phyloP scores from a whole-genome alignment of 2,329 filamentous ascomycete genomes.

The Rhynchosporium agropyri region DNA sequence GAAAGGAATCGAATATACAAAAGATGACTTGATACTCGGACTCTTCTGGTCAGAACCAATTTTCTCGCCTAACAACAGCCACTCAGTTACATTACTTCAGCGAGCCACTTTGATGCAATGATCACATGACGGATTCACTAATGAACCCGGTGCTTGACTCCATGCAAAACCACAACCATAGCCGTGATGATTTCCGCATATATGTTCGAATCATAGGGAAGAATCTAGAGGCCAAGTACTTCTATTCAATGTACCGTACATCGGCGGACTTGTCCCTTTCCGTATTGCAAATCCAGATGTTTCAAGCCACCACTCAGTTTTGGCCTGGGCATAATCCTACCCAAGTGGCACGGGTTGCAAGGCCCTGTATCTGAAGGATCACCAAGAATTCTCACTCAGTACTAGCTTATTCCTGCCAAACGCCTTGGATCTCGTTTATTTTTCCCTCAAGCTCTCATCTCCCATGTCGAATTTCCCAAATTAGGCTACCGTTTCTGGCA shows the following conservation, averaged over 20 bases:
- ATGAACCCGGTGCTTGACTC: neutral
- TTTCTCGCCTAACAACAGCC: slow-evolving; percentile 4
- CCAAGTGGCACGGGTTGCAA: neutral
- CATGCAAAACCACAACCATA: no score
- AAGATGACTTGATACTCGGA: neutral
- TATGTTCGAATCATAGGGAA: no score
- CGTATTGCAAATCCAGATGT: no score
- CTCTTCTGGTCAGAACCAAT: slow-evolving; percentile 7
- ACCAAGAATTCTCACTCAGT: neutral
- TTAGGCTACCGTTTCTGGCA: slow-evolving; percentile 4
- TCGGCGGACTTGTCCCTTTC: no score
- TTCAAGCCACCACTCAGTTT: neutral
- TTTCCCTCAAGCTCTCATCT: neutral
- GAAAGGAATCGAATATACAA: neutral
- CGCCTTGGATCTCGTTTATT: neutral
- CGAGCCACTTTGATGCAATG: slow-evolving; percentile 13
- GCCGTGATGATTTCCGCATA: no score
- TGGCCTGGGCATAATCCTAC: neutral
- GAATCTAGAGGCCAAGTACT: no score
- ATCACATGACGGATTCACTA: neutral
- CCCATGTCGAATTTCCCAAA: neutral
- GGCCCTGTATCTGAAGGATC: neutral
- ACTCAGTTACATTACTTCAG: slow-evolving; percentile 1
- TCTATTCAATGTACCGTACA: no score
- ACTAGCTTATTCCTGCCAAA: neutral